phyloP scores from a whole-genome alignment of 352 stramenopile species.

The Phytophthora rubi region DNA sequence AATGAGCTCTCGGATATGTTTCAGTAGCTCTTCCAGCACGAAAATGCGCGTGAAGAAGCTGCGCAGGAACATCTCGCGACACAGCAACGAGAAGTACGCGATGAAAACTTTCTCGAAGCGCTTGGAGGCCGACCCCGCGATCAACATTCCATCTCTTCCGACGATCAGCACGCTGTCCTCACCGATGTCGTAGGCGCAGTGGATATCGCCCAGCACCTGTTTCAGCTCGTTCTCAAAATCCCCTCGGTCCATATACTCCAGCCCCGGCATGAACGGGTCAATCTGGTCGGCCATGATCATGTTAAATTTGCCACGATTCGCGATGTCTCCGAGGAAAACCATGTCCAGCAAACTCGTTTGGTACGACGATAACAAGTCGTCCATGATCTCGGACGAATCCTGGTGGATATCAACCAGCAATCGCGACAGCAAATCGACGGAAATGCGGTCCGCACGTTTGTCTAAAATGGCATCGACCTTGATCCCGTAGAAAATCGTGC shows the following conservation, averaged over 20 bases:
- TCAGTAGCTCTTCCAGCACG: conserved; percentile 95
- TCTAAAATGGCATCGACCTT: conserved; percentile 95
- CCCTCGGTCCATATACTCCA: conserved; percentile 97
- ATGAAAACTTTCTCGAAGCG: conserved; percentile 95
- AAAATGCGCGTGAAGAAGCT: conserved; percentile 97
- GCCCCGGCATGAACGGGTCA: conserved; percentile 93
- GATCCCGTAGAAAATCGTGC: conserved; percentile 80
- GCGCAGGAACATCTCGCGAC: conserved; percentile 95
- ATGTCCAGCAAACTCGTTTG: conserved; percentile 94
- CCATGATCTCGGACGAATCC: conserved; percentile 93
- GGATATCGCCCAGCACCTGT: conserved; percentile 92
- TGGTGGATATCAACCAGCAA: conserved; percentile 95
- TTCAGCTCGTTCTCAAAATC: conserved; percentile 98
- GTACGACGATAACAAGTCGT: conserved; percentile 94
- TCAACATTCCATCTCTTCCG: conserved; percentile 91
- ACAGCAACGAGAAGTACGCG: conserved; percentile 94
- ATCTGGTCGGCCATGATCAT: conserved; percentile 98
- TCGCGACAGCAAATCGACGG: conserved; percentile 93
- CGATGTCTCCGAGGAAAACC: conserved; percentile 93
- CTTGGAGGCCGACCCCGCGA: conserved; percentile 92
- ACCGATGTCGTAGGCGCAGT: conserved; percentile 94
- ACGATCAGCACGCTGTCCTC: conserved; percentile 96
- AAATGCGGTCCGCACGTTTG: conserved; percentile 95
- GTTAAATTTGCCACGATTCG: conserved; percentile 96
- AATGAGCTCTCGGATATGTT: conserved; percentile 91